phyloP scores from a whole-genome alignment of 805 yeast species.

The Wickerhamomyces kurtzmanii region DNA sequence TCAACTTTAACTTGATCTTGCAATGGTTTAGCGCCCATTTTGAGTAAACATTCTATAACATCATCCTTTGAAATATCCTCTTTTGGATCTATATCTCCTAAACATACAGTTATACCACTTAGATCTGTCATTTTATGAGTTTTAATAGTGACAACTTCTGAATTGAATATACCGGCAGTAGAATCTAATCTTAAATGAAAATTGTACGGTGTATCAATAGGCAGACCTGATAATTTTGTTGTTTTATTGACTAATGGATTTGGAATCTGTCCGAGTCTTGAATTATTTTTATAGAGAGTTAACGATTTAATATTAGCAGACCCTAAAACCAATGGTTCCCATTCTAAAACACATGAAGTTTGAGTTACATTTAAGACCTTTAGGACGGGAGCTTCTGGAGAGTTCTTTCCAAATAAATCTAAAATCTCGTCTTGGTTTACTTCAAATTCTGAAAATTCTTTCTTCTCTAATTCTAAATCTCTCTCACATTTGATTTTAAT shows the following conservation, averaged over 20 bases:
- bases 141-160: slow-evolving; percentile 57
- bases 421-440: slow-evolving; percentile 65
- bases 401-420: slow-evolving; percentile 58
- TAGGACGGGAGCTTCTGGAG: slow-evolving; percentile 65
- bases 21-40: slow-evolving; percentile 78
- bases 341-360: slow-evolving; percentile 87
- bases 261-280: slow-evolving; percentile 74
- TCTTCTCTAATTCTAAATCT: slow-evolving; percentile 54
- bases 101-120: slow-evolving; percentile 83
- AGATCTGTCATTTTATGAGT: slow-evolving; percentile 97
- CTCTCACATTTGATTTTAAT: slow-evolving; percentile 79
- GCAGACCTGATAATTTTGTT: slow-evolving; percentile 84
- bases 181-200: slow-evolving; percentile 79
- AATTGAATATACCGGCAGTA: slow-evolving; percentile 76
- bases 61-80: slow-evolving; percentile 38
- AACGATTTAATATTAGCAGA: slow-evolving; percentile 72
- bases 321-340: slow-evolving; percentile 84
- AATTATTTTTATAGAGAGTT: slow-evolving; percentile 60
- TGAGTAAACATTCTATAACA: slow-evolving; percentile 47
- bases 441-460: slow-evolving; percentile 50
- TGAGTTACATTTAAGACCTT: slow-evolving; percentile 76
- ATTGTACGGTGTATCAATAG: slow-evolving; percentile 72
- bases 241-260: slow-evolving; percentile 70
- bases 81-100: slow-evolving; percentile 65
- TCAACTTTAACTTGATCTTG: slow-evolving; percentile 72